phyloP scores from a whole-genome alignment of 495 filamentous ascomycete genomes.

The Penicillium bialowiezense region DNA sequence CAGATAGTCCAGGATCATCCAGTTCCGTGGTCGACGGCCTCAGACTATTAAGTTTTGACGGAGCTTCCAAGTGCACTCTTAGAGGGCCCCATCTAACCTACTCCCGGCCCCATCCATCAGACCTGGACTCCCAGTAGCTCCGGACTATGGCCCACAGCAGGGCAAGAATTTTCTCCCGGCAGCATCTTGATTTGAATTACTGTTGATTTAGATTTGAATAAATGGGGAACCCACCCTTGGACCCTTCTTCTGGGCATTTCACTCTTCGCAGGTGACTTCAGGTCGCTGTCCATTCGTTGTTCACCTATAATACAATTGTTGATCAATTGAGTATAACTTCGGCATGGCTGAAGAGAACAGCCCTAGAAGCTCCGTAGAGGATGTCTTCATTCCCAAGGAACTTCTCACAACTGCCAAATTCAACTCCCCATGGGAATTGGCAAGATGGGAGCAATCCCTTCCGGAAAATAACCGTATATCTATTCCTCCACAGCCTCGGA shows the following conservation, averaged over 20 bases:
- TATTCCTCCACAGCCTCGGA: slow-evolving; percentile 5
- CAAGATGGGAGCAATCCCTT: slow-evolving; percentile 22
- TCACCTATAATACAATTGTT: neutral
- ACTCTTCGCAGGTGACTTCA: neutral
- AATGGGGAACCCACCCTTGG: neutral
- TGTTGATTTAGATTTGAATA: neutral
- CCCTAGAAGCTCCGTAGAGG: slow-evolving; percentile 16
- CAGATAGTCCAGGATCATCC: neutral
- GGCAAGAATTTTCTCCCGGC: neutral
- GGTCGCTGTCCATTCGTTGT: neutral
- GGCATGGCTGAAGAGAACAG: slow-evolving; percentile 9
- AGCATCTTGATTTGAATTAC: neutral
- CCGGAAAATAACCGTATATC: slow-evolving; percentile 17
- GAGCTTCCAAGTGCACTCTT: neutral
- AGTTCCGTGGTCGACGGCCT: neutral
- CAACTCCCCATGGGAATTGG: slow-evolving; percentile 20
- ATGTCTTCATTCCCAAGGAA: slow-evolving; percentile 18
- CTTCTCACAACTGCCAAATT: slow-evolving; percentile 24
- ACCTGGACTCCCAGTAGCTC: neutral
- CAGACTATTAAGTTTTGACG: neutral
- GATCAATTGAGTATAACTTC: neutral
- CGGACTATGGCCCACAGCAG: neutral
- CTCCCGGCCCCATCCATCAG: slow-evolving; percentile 1
- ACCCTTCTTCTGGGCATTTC: neutral
- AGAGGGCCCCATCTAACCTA: neutral